Conservation (phyloP, 2,329 filamentous ascomycete species). For the Xylaria sp. region DNA sequence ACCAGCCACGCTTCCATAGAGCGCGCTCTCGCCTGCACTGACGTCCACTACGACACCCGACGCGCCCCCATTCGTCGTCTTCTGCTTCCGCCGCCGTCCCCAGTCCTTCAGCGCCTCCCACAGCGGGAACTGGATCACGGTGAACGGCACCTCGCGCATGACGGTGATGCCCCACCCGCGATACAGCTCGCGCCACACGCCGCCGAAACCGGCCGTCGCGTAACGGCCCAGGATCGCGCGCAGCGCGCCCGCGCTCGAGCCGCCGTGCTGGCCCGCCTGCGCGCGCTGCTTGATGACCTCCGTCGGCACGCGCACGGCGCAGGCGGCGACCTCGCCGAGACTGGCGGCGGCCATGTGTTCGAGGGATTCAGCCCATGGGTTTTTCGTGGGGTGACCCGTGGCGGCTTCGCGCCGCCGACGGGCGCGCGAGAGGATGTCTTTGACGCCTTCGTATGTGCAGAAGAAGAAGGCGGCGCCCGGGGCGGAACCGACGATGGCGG, state of each 20-base stretch:
- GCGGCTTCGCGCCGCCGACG: slow-evolving; percentile 3
- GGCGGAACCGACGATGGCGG: slow-evolving; percentile 82
- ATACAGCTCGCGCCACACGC: slow-evolving; percentile 80
- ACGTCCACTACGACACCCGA: slow-evolving; percentile 38
- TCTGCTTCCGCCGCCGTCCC: slow-evolving; percentile 43
- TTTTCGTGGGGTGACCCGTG: slow-evolving; percentile 23
- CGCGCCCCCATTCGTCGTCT: slow-evolving; percentile 8
- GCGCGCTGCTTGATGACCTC: slow-evolving; percentile 97
- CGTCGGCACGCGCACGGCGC: slow-evolving; percentile 85
- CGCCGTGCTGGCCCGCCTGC: slow-evolving; percentile 77
- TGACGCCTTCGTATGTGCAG: slow-evolving; percentile 81
- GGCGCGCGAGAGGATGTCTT: slow-evolving; percentile 34
- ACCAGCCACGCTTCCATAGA: slow-evolving; percentile 79
- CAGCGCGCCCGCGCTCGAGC: slow-evolving; percentile 61
- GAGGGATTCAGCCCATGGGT: slow-evolving; percentile 31
- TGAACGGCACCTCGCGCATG: slow-evolving; percentile 94
- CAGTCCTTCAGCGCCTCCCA: slow-evolving; percentile 89
- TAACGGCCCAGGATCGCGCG: slow-evolving; percentile 59
- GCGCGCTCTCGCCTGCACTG: slow-evolving; percentile 69
- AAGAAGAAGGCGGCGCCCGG: slow-evolving; percentile 97
- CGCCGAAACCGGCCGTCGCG: slow-evolving; percentile 38
- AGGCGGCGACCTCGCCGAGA: slow-evolving; percentile 85
- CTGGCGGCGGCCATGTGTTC: slow-evolving; percentile 82
- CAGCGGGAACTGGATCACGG: slow-evolving; percentile 91
- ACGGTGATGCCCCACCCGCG: slow-evolving; percentile 89